Conservation (phyloP, 208 protist genomes). For the Trypanosoma scelopori region DNA sequence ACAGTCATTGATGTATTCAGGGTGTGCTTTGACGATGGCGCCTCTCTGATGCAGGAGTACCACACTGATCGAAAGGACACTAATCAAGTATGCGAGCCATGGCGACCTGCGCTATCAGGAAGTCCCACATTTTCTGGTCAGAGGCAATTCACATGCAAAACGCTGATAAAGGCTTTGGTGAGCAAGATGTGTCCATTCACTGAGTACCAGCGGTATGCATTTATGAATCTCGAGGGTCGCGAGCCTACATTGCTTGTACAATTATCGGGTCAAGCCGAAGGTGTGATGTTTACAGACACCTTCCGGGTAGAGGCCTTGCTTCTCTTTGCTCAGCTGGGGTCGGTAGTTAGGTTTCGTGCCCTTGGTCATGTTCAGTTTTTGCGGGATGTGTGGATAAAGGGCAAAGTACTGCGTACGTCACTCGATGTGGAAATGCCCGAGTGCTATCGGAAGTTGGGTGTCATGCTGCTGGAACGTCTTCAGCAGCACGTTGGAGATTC, state of each 20-base stretch:
- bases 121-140: slow-evolving; percentile 49
- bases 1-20: slow-evolving; percentile 62
- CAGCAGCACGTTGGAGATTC: not conserved
- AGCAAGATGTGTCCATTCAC: slow-evolving; percentile 48
- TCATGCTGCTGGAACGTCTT: slow-evolving; percentile 40
- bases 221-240: slow-evolving; percentile 47
- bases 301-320: slow-evolving; percentile 56
- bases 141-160: slow-evolving; percentile 55
- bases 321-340: slow-evolving; percentile 41
- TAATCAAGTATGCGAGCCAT: slow-evolving; percentile 51
- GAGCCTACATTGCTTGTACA: slow-evolving; percentile 56
- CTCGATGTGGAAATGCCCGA: slow-evolving; percentile 49
- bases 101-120: slow-evolving; percentile 36
- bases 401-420: slow-evolving; percentile 44
- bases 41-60: slow-evolving; percentile 42
- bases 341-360: slow-evolving; percentile 46
- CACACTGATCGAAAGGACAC: slow-evolving; percentile 47
- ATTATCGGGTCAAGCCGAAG: slow-evolving; percentile 56
- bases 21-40: slow-evolving; percentile 57
- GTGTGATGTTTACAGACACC: slow-evolving; percentile 60
- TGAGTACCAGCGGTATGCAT: slow-evolving; percentile 66
- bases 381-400: slow-evolving; percentile 42
- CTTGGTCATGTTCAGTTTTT: slow-evolving; percentile 57
- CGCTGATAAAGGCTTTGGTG: slow-evolving; percentile 55
- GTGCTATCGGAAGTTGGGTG: slow-evolving; percentile 42